Conservation (phyloP, 2,329 filamentous ascomycete species). For the Colletotrichum lindemuthianum region DNA sequence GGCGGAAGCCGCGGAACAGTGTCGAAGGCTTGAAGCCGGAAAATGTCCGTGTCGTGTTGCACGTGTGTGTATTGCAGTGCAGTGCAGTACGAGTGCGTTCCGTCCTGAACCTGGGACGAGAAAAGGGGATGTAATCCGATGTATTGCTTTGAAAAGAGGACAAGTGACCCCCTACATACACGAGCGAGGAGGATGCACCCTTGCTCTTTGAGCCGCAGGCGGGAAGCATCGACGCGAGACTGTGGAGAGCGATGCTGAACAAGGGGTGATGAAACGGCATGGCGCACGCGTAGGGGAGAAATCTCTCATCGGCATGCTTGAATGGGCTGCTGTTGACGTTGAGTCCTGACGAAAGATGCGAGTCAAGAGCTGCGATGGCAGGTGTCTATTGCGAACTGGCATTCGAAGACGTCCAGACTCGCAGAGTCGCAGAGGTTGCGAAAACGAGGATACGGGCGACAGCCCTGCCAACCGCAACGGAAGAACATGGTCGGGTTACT, state of each 20-base stretch:
- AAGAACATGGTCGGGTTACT: too few species aligned
- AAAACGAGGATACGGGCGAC: constrained; percentile 13
- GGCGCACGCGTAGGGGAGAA: constrained; percentile 17
- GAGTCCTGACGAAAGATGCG: background rate
- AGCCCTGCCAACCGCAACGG: background rate
- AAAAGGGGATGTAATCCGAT: constrained; percentile 29
- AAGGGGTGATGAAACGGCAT: constrained; percentile 30
- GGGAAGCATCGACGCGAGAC: constrained; percentile 25
- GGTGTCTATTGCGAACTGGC: constrained; percentile 10
- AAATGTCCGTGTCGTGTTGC: constrained; percentile 32
- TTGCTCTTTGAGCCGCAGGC: constrained; percentile 17
- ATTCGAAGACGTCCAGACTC: background rate
- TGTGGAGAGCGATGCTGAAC: constrained; percentile 16
- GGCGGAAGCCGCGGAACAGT: constrained; percentile 27
- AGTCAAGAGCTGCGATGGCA: constrained; percentile 35
- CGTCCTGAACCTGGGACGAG: constrained; percentile 35
- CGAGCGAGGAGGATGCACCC: constrained; percentile 21
- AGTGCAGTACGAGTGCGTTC: constrained; percentile 22
- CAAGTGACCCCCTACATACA: constrained; percentile 12
- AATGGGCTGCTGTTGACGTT: constrained; percentile 17
- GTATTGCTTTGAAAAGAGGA: constrained; percentile 12
- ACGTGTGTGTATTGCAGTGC: constrained; percentile 9
- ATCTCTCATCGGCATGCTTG: constrained; percentile 25
- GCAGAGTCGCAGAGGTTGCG: background rate
- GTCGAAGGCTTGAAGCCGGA: constrained; percentile 26